These are phyloP conservation scores for Diaporthe australafricana DNA, from an alignment of 2,329 filamentous ascomycete genomes.

Conservation along the genomic window DNA sequence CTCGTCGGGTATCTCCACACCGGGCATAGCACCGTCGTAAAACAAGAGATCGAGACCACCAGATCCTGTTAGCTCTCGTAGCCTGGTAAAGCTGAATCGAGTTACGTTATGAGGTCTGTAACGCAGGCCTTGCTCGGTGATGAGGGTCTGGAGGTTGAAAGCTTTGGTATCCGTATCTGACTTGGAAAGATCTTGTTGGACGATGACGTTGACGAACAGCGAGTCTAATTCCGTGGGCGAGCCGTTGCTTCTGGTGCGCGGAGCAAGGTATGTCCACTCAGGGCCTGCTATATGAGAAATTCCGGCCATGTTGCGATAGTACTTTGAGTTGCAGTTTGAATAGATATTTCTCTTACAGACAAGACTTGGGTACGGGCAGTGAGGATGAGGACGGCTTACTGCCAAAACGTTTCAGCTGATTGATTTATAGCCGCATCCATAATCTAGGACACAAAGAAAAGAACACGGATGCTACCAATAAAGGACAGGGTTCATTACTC, in stretches of 20 bases:
- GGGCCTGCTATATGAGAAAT: background rate
- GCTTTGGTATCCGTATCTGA: background rate
- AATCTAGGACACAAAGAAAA: background rate
- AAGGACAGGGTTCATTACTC: background rate
- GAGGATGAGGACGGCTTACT: no score
- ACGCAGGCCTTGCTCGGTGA: background rate
- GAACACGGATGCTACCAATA: background rate
- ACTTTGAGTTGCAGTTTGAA: no score
- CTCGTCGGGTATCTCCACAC: background rate
- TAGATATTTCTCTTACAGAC: no score
- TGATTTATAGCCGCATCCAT: background rate
- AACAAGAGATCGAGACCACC: background rate
- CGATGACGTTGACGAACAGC: background rate
- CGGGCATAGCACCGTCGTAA: background rate
- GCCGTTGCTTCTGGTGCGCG: background rate
- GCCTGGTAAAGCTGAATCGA: background rate
- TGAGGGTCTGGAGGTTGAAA: background rate
- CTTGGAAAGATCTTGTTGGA: background rate
- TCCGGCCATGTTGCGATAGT: background rate
- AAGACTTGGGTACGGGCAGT: no score
- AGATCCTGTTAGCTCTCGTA: background rate
- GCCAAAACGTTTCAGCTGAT: no score
- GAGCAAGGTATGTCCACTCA: background rate
- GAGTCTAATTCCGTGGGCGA: background rate
- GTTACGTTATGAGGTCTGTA: background rate